These are phyloP conservation scores for Ascochyta pisi DNA, from an alignment of 2,329 filamentous ascomycete genomes.

Conservation along the genomic window DNA sequence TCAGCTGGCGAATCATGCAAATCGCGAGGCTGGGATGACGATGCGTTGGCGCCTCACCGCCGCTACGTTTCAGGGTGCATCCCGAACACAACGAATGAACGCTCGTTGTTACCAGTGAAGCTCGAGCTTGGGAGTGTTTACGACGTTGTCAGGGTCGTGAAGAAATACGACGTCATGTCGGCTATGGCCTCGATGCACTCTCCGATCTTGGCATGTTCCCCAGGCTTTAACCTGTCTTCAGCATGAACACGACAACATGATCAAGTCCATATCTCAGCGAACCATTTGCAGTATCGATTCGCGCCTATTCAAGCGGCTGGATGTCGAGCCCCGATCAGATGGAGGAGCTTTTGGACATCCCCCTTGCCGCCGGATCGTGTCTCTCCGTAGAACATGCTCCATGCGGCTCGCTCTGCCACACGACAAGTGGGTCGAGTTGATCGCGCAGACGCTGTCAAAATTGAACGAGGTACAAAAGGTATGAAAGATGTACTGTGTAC, in stretches of 20 bases:
- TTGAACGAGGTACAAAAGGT: no score
- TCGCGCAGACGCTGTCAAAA: no score
- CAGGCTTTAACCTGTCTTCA: not conserved
- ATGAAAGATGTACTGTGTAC: no score
- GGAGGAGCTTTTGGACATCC: not conserved
- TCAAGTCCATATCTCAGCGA: not conserved
- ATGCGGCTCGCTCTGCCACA: no score
- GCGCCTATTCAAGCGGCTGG: not conserved
- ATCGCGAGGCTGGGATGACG: conserved; percentile 45
- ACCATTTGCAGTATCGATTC: no score
- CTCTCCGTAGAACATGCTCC: no score
- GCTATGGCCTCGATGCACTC: not conserved
- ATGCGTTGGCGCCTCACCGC: conserved; percentile 39
- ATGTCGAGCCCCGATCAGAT: not conserved
- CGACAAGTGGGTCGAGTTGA: no score
- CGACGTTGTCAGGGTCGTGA: conserved; percentile 1
- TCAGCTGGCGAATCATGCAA: conserved; percentile 32
- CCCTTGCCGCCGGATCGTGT: no score
- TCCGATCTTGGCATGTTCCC: conserved; percentile 4
- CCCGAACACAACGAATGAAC: conserved; percentile 3
- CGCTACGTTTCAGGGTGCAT: conserved; percentile 20
- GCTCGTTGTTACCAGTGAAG: not conserved
- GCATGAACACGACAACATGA: not conserved
- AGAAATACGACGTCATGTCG: conserved; percentile 14
- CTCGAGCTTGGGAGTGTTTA: not conserved